Base-by-base conservation (phyloP, 352 stramenopile species). In the Pythium diclinum region DNA sequence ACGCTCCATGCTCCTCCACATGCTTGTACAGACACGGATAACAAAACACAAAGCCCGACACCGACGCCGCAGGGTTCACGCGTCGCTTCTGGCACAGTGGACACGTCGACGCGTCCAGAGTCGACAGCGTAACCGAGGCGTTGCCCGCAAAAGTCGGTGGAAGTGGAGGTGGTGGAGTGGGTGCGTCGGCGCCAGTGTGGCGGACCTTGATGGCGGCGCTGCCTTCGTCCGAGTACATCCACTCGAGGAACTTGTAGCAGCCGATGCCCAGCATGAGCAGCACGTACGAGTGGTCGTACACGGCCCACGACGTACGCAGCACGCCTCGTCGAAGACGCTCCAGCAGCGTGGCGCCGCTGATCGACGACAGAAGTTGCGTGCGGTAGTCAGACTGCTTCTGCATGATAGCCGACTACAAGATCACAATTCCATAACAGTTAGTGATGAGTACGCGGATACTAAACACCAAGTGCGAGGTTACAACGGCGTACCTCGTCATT, bases 191-290 rank as follows among this genome's bases (percentile, higher is more conserved):
- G 7, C 74, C 75, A 0, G 73, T 89, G 48, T 86, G 61, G 42
- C 75, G 78, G 54, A 89, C 61, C 56, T 88, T 89, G 57, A 67
- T 62, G 23, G 74, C 78, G 0, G 83, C 74, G 10, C 72, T 73
- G 16, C 83, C 85, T 59, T 92, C 85, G 53, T 95, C 87, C 48
- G 83, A 93, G 73, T 95, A 92, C 79, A 95, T 91, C 87, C 87
- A 95, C 65, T 95, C 87, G 46, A 92, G 65, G 49, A 93, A 88
- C 61, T 95, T 95, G 75, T 93, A 95, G 36, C 78, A 74, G 0
- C 85, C 84, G 63, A 95, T 87, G 44, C 83, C 79, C 21, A 92
- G 54, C 25, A 94, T 66, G 16, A 95, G 65, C 49, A 94, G 67
- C 55, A 90, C 77, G 53, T 94, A 91, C 68, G 83, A 95, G 71